A percentile compares a stretch with the other conserved stretches of the same genome.
These are phyloP conservation scores for Naganishia liquefaciens DNA, from an alignment of 1,284 basidiomycete species.

Conservation along the genomic window DNA sequence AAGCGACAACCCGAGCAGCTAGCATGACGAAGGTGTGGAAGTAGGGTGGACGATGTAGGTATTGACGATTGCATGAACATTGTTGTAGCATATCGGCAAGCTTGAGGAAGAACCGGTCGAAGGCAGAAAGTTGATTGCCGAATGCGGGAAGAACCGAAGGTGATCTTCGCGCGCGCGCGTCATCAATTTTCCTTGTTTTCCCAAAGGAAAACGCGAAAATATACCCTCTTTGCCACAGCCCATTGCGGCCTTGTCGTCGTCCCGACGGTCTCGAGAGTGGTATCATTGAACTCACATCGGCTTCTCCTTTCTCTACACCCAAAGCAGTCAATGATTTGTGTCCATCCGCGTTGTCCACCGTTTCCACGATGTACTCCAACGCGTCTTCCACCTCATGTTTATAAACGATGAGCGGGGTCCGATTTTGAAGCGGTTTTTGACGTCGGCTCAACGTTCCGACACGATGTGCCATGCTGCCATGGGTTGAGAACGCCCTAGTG, in stretches of 20 bases:
- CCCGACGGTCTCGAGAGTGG: constrained; percentile 26
- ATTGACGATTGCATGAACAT: not conserved
- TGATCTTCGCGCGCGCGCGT: constrained; percentile 25
- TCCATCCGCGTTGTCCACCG: constrained; percentile 30
- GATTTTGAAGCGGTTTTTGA: constrained; percentile 30
- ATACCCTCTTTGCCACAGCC: constrained; percentile 17
- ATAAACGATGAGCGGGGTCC: constrained; percentile 30
- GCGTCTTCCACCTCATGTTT: constrained; percentile 32
- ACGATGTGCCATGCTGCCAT: constrained; percentile 31
- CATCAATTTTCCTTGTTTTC: constrained; percentile 16
- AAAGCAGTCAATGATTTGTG: constrained; percentile 38
- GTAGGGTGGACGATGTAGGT: not conserved
- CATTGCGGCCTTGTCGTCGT: constrained; percentile 21
- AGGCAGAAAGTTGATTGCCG: constrained; percentile 4
- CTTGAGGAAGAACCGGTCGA: constrained; percentile 1
- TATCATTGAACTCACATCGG: constrained; percentile 46
- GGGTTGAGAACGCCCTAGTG: constrained; percentile 25
- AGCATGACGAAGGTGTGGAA: not conserved
- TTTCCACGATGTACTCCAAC: constrained; percentile 31
- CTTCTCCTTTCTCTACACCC: constrained; percentile 52
- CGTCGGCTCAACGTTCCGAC: constrained; percentile 30
- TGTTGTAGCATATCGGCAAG: not conserved
- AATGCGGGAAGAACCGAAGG: constrained; percentile 5
- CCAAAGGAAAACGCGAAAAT: constrained; percentile 20
- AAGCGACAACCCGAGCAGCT: constrained; percentile 3